Conservation (phyloP, 257 asterid species). For the Anisodus acutangulus region DNA sequence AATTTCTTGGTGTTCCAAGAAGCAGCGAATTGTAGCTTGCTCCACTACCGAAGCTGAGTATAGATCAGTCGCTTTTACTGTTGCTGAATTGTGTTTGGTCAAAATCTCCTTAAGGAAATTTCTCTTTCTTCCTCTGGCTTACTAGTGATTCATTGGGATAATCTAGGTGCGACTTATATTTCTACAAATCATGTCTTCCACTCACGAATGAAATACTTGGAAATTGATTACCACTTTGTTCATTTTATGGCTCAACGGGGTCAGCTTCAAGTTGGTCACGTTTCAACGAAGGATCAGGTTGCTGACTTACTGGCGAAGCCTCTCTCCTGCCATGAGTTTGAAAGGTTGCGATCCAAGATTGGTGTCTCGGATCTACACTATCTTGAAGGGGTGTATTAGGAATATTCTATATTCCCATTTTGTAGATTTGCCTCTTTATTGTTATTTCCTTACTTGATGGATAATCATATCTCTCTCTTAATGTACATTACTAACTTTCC, state of each 20-base stretch:
- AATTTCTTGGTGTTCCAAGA: background rate
- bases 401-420: background rate
- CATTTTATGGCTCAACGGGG: background rate
- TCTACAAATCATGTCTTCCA: background rate
- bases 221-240: slow-evolving; percentile 5
- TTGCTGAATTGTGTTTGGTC: background rate
- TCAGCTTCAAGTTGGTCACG: background rate
- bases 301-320: slow-evolving; percentile 19
- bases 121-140: background rate
- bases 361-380: background rate
- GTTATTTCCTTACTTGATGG: background rate
- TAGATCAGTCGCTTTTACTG: background rate
- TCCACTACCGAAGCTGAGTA: background rate
- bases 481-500: background rate
- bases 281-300: background rate
- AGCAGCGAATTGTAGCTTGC: background rate
- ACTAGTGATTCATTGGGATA: background rate
- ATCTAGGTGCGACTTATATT: background rate
- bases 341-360: background rate
- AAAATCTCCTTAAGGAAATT: background rate
- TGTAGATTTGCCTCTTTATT: background rate
- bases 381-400: background rate
- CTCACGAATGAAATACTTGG: slow-evolving; percentile 13
- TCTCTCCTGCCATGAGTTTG: background rate
- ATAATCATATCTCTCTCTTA: background rate